phyloP scores from a whole-genome alignment of 805 yeast genomes.

The Torulaspora delbrueckii region DNA sequence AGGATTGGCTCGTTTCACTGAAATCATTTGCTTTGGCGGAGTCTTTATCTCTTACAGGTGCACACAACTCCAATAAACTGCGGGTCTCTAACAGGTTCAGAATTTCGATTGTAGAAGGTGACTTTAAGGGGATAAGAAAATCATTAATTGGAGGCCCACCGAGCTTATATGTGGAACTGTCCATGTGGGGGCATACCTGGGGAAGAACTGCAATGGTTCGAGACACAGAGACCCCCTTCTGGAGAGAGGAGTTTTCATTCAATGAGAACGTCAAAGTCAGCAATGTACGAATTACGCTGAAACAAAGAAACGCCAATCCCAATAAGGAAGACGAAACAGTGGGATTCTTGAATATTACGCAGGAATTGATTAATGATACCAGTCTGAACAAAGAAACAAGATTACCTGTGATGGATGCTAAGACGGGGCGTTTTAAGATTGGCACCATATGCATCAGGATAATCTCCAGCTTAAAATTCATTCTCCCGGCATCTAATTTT shows the following conservation, averaged over 20 bases:
- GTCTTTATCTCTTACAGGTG: conserved; percentile 24
- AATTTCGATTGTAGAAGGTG: conserved; percentile 63
- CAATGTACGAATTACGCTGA: conserved; percentile 47
- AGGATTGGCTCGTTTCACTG: conserved; percentile 71
- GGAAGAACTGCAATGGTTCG: conserved; percentile 67
- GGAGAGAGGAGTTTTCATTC: conserved; percentile 75
- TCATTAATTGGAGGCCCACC: conserved; percentile 10
- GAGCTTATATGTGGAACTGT: conserved; percentile 60
- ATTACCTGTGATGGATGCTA: conserved; percentile 41
- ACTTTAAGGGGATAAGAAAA: conserved; percentile 30
- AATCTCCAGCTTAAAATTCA: conserved; percentile 47
- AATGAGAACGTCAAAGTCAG: conserved; percentile 51
- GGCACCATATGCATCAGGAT: conserved; percentile 57
- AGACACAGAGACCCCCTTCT: conserved; percentile 55
- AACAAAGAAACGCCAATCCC: conserved; percentile 27
- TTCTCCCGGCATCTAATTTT: conserved; percentile 58
- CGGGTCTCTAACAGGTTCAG: conserved; percentile 51
- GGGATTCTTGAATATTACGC: conserved; percentile 46
- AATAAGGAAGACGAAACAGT: conserved; percentile 35
- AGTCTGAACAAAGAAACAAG: conserved; percentile 33
- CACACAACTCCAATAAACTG: conserved; percentile 37
- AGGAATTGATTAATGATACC: conserved; percentile 24
- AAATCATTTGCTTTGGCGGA: conserved; percentile 60
- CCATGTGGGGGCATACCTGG: conserved; percentile 71
- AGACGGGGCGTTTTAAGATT: conserved; percentile 39